Base-by-base conservation (phyloP, 1,284 basidiomycete genomes). In the Cutaneotrichosporon mucoides region DNA sequence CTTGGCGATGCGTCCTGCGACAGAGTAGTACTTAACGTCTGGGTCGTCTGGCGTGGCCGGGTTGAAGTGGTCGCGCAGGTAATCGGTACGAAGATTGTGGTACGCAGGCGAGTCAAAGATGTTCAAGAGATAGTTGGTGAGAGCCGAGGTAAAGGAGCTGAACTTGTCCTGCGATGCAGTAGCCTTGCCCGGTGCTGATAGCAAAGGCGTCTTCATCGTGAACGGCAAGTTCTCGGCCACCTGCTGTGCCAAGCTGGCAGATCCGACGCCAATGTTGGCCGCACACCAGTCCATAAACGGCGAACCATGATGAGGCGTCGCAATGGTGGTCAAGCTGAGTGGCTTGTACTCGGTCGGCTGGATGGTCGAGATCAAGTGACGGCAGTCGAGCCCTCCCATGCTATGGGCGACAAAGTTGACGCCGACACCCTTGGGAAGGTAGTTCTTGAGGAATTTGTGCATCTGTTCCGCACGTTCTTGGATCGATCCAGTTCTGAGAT, bases 231-330 rank as follows among this genome's bases (percentile, higher is more conserved):
- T 65, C 41, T 69, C 64, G 56, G 66, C 56, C 12, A 59, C 56
- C 43, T 68, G 64, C 40, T 67, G 67, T 42, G 70, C 70, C 9
- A 64, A 62, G 11, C 69, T 60, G 53, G 70, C 63, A 75, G 80
- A 75, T 81, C 92, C 93, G 33, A 95, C 84, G 3, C 93, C 92
- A 64, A 95, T 88, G 68, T 92, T 88, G 55, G 89, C 88, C 83
- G 84, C 83, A 79, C 95, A 98, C 95, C 95, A 99, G 78, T 98
- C 93, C 96, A 99, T 99, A 76, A 99, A 98, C 0, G 95, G 93
- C 68, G 90, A 93, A 34, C 95, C 95, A 34, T 90, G 85, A 76
- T 99, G 96, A 13, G 96, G 96, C 0, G 96, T 98, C 48, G 88
- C 88, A 64, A 99, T 85, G 13, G 88, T 91, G 0, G 91, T 98